Base-by-base conservation (phyloP, 352 stramenopile genomes). In the Stramenopiles sp. region DNA sequence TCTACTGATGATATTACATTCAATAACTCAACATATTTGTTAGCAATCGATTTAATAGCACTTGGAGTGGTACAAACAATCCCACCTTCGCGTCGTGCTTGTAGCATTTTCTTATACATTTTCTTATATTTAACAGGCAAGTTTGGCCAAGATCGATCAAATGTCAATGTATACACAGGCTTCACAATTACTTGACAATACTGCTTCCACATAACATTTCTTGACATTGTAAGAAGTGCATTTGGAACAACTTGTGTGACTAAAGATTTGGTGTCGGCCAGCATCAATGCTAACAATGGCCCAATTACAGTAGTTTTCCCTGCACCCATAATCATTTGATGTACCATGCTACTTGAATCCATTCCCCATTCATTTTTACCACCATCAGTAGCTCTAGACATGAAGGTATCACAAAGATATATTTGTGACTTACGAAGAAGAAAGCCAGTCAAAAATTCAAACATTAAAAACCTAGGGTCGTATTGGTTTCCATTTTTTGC, bases 271-370 rank as follows among this genome's bases (percentile, higher is more conserved):
- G 92, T 94, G 83, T 98, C 92, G 0, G 93, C 86, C 29, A 99
- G 90, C 78, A 99, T 97, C 79, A 98, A 95, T 1, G 95, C 97
- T 81, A 99, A 86, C 33, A 99, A 84, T 43, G 97, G 97, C 1
- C 94, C 95, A 7, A 99, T 95, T 0, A 99, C 97, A 0, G 96
- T 99, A 0, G 97, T 99, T 85, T 99, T 99, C 30, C 97, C 97
- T 0, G 94, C 95, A 30, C 97, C 97, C 97, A 99, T 99, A 85
- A 99, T 99, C 97, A 99, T 99, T 89, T 99, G 91, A 77, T 95
- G 88, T 7, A 94, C 89, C n/a, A 31, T 88, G 85, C 0, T 89
- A 94, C 63, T 90, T n/a, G n/a, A n/a, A n/a, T n/a, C n/a, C n/a
- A n/a, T n/a, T n/a, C n/a, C n/a, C n/a, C n/a, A n/a, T n/a, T n/a